Base-by-base conservation (phyloP, 345 rosid species). In the Geranium rotundifolium region DNA sequence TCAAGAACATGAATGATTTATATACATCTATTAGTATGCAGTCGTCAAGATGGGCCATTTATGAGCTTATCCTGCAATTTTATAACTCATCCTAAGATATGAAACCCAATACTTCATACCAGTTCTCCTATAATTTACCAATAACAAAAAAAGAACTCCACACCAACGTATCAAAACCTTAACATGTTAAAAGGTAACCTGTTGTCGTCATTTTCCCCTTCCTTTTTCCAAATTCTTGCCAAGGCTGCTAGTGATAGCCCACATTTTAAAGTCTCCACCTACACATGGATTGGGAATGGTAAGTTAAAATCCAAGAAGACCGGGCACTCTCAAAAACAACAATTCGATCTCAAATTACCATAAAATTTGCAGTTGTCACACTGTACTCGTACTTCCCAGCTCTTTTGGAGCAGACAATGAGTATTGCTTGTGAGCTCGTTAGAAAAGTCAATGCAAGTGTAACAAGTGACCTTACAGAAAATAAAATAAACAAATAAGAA, bases 221-320 rank as follows among this genome's bases (percentile, higher is more conserved):
- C 90, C 14, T 15, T 76, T 37, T 79, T 83, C 97, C 97, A 93
- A 52, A 71, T 86, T 72, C 90, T 83, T 59, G 84, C 74, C 81
- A 90, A 85, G 59, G 96, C 95, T 61, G 91, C 86, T 18, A 93
- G 83, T 46, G 97, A 90, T 37, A 90, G 69, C 14, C 67, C 80
- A 70, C 99, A 93, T 81, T 93, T 93, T 70, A 93, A 77, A 71
- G 95, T 85, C 82, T 93, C 99, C 68, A 93, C 96, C 99, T 90
- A 59, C 13, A 62, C 39, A 56, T 4, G 5, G 10, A 65, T 29
- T n/a, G 59, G 64, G 67, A 15, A 10, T 23, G 14, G n/a, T 39
- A 75, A 62, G 17, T 5, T 69, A 59, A 63, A 62, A 34, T 9
- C 30, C 52, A 57, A 29, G 52, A 31, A 31, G 4, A 31, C 37